Evolutionary conservation across 2,329 filamentous ascomycete species (phyloP).

Genomic region (Kalmusia sp.): DNA sequence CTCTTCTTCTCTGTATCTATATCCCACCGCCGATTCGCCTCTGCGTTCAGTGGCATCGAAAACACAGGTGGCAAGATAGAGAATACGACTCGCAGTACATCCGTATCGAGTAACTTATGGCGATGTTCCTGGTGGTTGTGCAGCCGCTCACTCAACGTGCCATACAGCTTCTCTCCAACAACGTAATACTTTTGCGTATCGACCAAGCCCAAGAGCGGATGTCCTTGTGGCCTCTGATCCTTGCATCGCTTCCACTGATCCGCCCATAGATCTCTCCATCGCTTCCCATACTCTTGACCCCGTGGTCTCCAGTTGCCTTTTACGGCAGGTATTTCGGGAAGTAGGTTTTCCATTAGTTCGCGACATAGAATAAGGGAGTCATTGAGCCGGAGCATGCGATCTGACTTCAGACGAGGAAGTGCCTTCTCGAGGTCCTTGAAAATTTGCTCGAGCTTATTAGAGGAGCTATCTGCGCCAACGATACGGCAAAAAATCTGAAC

Average conservation of each 20-base stretch:
- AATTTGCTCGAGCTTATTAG: conserved; percentile 4
- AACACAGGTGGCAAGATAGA: conserved; percentile 1
- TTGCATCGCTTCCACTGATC: conserved; percentile 7
- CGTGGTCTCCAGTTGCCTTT: background rate
- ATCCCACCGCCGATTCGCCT: conserved; percentile 1
- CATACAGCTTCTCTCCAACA: conserved; percentile 6
- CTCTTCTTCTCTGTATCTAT: conserved; percentile 2
- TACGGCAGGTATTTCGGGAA: background rate
- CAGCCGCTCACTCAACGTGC: conserved; percentile 8
- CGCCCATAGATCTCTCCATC: conserved; percentile 6
- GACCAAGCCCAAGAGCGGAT: conserved; percentile 6
- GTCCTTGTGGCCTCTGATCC: background rate
- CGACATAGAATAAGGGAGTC: conserved; percentile 6
- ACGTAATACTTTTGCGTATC: background rate
- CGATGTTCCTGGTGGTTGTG: conserved; percentile 9
- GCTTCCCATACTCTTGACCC: conserved; percentile 5
- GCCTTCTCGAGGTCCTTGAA: conserved; percentile 4
- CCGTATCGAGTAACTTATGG: conserved; percentile 4
- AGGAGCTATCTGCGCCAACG: background rate
- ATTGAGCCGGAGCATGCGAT: conserved; percentile 3
- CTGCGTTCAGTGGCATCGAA: background rate
- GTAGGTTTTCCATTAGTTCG: conserved; percentile 10
- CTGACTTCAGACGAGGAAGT: background rate
- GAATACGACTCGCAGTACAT: background rate
- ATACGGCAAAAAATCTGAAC: background rate